Conservation (phyloP, 1,284 basidiomycete genomes). For the Gastroboletus turbinatus region DNA sequence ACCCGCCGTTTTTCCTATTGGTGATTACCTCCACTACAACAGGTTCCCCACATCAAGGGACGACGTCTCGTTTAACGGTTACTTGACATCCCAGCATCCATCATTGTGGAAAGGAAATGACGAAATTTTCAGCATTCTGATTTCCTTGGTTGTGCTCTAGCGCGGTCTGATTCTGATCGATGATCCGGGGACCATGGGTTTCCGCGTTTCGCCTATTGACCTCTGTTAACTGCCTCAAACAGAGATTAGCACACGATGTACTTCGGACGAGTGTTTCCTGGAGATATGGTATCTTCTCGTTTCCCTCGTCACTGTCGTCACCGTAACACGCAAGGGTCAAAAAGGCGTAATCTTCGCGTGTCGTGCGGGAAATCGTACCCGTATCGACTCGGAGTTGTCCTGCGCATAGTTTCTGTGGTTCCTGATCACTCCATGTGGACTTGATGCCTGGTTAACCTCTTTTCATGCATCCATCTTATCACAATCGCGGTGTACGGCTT, state of each 20-base stretch:
- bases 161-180: neutral
- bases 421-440: neutral
- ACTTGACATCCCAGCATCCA: neutral
- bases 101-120: slow-evolving; percentile 4
- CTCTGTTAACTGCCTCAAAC: neutral
- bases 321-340: neutral
- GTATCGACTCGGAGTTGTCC: neutral
- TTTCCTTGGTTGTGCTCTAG: neutral
- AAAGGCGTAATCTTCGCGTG: neutral
- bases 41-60: neutral
- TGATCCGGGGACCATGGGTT: neutral
- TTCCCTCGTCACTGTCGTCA: neutral
- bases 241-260: neutral
- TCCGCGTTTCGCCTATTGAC: neutral
- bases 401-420: neutral
- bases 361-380: slow-evolving; percentile 3
- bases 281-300: neutral
- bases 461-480: neutral
- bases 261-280: neutral
- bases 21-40: neutral
- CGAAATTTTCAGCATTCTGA: neutral
- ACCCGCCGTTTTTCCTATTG: neutral
- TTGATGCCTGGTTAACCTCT: neutral
- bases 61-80: neutral
- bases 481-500: neutral